Percentiles rank a stretch among this genome's conserved stretches.
Evolutionary conservation across 805 yeast species (phyloP).

Genomic region (Candida lessepsii): DNA sequence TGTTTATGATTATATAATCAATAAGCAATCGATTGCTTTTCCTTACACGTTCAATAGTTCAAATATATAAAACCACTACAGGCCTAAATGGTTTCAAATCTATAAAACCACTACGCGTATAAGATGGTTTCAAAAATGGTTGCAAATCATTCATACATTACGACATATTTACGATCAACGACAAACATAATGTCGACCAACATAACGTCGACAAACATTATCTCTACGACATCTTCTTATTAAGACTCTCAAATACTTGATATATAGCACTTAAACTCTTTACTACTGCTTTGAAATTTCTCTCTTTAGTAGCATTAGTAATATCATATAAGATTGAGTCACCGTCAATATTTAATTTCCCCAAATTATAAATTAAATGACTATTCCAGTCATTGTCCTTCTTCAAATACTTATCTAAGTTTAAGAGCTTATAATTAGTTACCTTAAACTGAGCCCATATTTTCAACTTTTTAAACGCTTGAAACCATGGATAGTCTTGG

Average conservation of each 20-base stretch:
- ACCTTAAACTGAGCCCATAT: conserved; percentile 57
- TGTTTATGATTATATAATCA: too few relatives aligned
- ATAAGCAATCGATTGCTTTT: too few relatives aligned
- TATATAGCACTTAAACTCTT: conserved; percentile 25
- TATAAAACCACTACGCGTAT: not conserved
- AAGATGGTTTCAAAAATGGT: conserved; percentile 4
- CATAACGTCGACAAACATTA: too few relatives aligned
- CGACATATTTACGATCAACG: too few relatives aligned
- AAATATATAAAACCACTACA: not conserved
- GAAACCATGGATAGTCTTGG: conserved; percentile 79
- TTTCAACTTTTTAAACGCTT: conserved; percentile 54
- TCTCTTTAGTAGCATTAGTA: not conserved
- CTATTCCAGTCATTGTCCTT: conserved; percentile 9
- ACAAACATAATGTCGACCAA: too few relatives aligned
- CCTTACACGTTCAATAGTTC: not conserved
- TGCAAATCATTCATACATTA: not conserved
- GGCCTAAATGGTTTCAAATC: not conserved
- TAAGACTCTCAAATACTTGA: conserved; percentile 21
- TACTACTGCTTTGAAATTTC: conserved; percentile 21
- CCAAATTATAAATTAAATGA: conserved; percentile 11
- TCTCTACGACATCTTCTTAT: conserved; percentile 17
- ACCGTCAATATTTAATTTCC: conserved; percentile 17
- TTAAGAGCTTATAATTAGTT: conserved; percentile 51
- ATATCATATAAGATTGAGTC: conserved; percentile 18
- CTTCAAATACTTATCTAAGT: conserved; percentile 29